Evolutionary conservation across 2,329 filamentous ascomycete species (phyloP).

Genomic region (Leptosphaerulina australis): DNA sequence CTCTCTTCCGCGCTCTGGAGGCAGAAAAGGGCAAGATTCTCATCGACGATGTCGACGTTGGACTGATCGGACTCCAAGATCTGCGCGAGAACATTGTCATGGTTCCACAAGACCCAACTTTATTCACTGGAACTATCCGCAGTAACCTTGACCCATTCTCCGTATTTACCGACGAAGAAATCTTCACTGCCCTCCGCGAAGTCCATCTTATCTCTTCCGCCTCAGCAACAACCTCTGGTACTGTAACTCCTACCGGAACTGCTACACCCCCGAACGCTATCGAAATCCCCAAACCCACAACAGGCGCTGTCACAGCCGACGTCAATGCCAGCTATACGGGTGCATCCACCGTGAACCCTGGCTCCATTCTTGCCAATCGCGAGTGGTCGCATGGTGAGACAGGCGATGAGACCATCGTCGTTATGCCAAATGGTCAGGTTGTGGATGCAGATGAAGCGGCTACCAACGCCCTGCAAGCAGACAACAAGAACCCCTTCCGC

Average conservation of each 20-base stretch:
- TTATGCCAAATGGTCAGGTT: constrained; percentile 38
- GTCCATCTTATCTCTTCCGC: constrained; percentile 76
- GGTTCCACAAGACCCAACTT: constrained; percentile 93
- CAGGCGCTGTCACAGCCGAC: constrained; percentile 33
- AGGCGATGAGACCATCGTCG: constrained; percentile 39
- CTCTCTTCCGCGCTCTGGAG: constrained; percentile 91
- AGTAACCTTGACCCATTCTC: constrained; percentile 93
- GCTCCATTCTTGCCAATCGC: constrained; percentile 40
- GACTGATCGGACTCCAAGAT: constrained; percentile 88
- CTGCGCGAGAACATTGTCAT: constrained; percentile 94
- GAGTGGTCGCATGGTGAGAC: constrained; percentile 38
- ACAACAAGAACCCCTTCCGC: constrained; percentile 94
- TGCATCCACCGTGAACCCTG: constrained; percentile 42
- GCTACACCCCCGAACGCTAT: constrained; percentile 33
- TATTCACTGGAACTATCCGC: constrained; percentile 90
- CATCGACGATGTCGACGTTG: constrained; percentile 90
- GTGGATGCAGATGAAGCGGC: constrained; percentile 35
- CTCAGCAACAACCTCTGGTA: constrained; percentile 48
- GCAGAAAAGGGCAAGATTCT: constrained; percentile 87
- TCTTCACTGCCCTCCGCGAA: constrained; percentile 82
- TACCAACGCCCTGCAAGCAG: constrained; percentile 53
- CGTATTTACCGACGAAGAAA: constrained; percentile 85
- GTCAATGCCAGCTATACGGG: constrained; percentile 34
- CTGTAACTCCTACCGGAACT: constrained; percentile 27
- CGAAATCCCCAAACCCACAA: constrained; percentile 43